Evolutionary conservation across 139 green algal species (phyloP), one percentile per base, ranked within the genome.

Genomic region (Chlorella vulgaris): DNA sequence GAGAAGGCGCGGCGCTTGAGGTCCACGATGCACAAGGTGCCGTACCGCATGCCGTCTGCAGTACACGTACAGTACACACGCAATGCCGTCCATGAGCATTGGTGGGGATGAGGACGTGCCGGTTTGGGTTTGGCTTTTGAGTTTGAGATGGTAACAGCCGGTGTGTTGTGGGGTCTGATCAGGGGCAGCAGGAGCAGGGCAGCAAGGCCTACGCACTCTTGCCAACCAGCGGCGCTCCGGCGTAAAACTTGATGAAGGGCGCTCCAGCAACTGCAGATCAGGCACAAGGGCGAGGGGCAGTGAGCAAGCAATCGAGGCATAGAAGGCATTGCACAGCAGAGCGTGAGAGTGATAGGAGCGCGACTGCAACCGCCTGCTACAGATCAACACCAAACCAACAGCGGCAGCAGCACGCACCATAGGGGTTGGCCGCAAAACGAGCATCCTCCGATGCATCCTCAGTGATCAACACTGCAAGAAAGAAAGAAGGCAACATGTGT

Each of bases 181-280:
- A 21, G 15, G 22, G 15, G 58, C 58, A 67, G n/a, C 55, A 65
- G 18, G 18, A 55, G 66, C 66, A 19, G 22, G 21, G 7, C 66
- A 19, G 33, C 36, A 53, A 38, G 18, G 19, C 33, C 19, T 22
- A 69, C 73, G 36, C 91, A 62, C 65, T 51, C n/a, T 79, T 84
- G 33, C 86, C 90, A 3, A 97, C 88, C 35, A 97, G 84, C 6
- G 94, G 94, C 38, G 90, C 91, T 70, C 94, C 94, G 0, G 93
- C 94, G 83, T 98, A 98, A 86, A 98, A 98, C 24, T 91, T 89
- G 78, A 98, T 96, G 85, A 85, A 78, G 1, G 93, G 93, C 1
- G 84, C 58, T 0, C 91, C 91, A 18, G 84, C 85, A 22, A 97
- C 93, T 10, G 95, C 58, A 29, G 58, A n/a, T n/a, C n/a, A n/a